A percentile compares a stretch with the other conserved stretches of the same genome.
Evolutionary conservation across 257 asterid species (phyloP).

Genomic region (Gynochthodes officinalis): DNA sequence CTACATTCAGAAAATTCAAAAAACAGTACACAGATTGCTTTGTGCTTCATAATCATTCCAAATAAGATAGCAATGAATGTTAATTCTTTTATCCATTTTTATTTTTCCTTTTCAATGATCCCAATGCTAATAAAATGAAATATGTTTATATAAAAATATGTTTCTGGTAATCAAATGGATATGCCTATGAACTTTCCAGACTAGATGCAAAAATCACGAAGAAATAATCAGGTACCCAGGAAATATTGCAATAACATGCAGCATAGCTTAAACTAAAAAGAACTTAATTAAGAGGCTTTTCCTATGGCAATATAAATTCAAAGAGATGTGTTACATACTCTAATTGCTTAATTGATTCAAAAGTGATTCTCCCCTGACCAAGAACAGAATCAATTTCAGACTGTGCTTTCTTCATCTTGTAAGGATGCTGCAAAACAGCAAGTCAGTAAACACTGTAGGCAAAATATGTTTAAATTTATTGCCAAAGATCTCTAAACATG

Average conservation of each 20-base stretch:
- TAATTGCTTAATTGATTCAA: conserved; percentile 65
- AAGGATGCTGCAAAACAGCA: conserved; percentile 62
- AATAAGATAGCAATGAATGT: background rate
- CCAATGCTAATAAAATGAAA: background rate
- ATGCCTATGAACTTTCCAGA: background rate
- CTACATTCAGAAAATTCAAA: background rate
- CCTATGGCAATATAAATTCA: conserved; percentile 10
- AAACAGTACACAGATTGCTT: background rate
- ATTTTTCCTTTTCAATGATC: background rate
- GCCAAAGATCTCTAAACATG: background rate
- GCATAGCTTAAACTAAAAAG: background rate
- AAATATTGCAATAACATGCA: background rate
- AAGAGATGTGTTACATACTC: conserved; percentile 44
- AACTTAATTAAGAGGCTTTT: background rate
- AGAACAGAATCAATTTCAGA: conserved; percentile 82
- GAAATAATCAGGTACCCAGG: background rate
- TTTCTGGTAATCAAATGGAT: background rate
- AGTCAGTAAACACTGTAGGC: conserved; percentile 16
- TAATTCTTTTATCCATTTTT: background rate
- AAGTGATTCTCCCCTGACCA: conserved; percentile 53
- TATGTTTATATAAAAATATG: background rate
- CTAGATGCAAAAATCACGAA: background rate
- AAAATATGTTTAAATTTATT: conserved; percentile 9
- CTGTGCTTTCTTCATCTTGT: conserved; percentile 92
- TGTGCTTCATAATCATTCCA: background rate